A percentile compares a stretch with the other conserved stretches of the same genome.
Evolutionary conservation across 176 grass and related monocot genomes (phyloP).

Genomic region (Ensete ventricosum): DNA sequence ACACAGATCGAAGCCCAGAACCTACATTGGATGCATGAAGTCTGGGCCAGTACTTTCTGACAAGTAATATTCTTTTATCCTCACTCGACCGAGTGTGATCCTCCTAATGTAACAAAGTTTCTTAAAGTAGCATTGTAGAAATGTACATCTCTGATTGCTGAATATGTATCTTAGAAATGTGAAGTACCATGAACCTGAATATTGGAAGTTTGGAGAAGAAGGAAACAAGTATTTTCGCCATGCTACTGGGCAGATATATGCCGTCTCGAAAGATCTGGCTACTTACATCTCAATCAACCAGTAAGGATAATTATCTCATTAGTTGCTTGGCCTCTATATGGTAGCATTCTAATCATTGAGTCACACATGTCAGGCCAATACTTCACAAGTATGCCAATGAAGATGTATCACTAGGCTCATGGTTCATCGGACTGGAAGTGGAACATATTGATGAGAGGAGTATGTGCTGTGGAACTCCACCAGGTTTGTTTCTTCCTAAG

Average conservation of each 20-base stretch:
- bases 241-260: conserved; percentile 90
- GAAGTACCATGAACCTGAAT: conserved; percentile 80
- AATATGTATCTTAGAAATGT: conserved; percentile 48
- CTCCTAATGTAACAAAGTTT: neutral
- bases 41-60: conserved; percentile 84
- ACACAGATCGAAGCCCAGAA: conserved; percentile 78
- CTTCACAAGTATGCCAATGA: conserved; percentile 91
- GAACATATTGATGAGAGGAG: conserved; percentile 85
- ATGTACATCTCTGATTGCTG: neutral
- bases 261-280: conserved; percentile 78
- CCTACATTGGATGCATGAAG: conserved; percentile 98
- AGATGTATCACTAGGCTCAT: conserved; percentile 79
- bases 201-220: conserved; percentile 96
- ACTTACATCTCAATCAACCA: conserved; percentile 91
- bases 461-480: conserved; percentile 91
- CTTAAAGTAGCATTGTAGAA: neutral
- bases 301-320: conserved; percentile 29
- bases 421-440: conserved; percentile 85
- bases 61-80: conserved; percentile 48
- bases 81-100: neutral
- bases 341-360: neutral
- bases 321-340: neutral
- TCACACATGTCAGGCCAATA: conserved; percentile 52
- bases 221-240: conserved; percentile 91
- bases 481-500: conserved; percentile 32